A percentile compares a stretch with the other conserved stretches of the same genome.
Conservation (phyloP, 192 early-diverging fungal species). For the Spizellomyces sp. region DNA sequence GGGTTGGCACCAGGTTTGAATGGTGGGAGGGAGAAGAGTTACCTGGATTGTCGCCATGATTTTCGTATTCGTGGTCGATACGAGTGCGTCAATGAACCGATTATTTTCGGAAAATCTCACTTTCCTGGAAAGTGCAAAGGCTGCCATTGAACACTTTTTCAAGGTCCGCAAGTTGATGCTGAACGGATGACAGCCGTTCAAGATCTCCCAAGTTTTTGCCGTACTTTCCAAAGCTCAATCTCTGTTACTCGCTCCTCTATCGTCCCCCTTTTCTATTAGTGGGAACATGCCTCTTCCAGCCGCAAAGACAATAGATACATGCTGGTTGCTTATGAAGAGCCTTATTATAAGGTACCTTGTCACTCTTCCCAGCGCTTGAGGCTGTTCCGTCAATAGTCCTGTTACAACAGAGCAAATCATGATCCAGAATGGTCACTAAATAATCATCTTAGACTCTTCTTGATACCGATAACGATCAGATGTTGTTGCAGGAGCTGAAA, state of each 20-base stretch:
- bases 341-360: slow-evolving; percentile 16
- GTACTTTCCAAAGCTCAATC: not conserved
- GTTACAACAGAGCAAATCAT: no score
- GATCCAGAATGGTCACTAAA: slow-evolving; percentile 5
- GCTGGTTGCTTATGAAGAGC: slow-evolving; percentile 68
- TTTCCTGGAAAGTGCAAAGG: slow-evolving; percentile 73
- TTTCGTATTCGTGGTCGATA: slow-evolving; percentile 78
- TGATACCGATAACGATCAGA: slow-evolving; percentile 21
- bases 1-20: no score
- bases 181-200: slow-evolving; percentile 1
- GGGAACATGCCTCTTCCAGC: slow-evolving; percentile 33
- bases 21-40: no score
- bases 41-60: slow-evolving; percentile 39
- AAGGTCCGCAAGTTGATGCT: slow-evolving; percentile 44
- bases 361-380: not conserved
- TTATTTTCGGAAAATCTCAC: slow-evolving; percentile 59
- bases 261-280: slow-evolving; percentile 4
- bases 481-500: slow-evolving; percentile 64
- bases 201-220: not conserved
- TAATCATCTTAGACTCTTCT: slow-evolving; percentile 7
- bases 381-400: not conserved
- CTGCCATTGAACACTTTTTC: slow-evolving; percentile 75
- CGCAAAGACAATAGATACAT: slow-evolving; percentile 73
- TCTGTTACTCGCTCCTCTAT: not conserved
- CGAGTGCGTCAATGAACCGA: slow-evolving; percentile 80